Evolutionary conservation across 1,139 yeast genomes (phyloP).

Genomic region (Scheffersomyces titani): DNA sequence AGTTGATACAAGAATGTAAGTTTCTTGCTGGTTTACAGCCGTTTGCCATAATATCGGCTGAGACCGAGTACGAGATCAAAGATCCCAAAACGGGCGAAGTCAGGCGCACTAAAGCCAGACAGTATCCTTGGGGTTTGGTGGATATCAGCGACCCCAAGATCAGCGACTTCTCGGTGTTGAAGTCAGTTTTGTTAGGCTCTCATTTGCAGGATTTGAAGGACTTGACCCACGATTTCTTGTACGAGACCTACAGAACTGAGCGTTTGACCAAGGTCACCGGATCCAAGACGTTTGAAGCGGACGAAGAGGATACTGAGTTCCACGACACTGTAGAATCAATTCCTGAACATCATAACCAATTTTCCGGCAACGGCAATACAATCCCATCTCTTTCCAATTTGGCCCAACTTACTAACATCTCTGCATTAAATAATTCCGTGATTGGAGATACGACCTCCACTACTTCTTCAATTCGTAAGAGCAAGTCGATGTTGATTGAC

Average conservation of each 20-base stretch:
- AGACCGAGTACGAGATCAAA: conserved; percentile 46
- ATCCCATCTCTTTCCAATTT: conserved; percentile 66
- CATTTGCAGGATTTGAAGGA: conserved; percentile 93
- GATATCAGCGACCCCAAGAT: conserved; percentile 80
- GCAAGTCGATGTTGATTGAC: conserved; percentile 40
- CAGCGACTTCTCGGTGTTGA: conserved; percentile 81
- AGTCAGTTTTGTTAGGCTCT: conserved; percentile 84
- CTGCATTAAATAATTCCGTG: conserved; percentile 7
- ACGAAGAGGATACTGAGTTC: conserved; percentile 28
- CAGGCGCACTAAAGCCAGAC: conserved; percentile 69
- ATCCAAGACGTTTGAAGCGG: conserved; percentile 21
- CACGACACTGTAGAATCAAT: conserved; percentile 33
- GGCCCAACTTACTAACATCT: conserved; percentile 52
- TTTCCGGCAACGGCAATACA: conserved; percentile 15
- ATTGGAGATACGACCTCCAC: conserved; percentile 5
- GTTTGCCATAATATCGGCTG: conserved; percentile 84
- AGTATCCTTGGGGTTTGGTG: conserved; percentile 93
- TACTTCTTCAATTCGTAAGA: conserved; percentile 22
- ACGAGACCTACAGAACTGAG: conserved; percentile 92
- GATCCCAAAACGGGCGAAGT: conserved; percentile 58
- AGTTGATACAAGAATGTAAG: conserved; percentile 78
- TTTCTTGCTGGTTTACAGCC: conserved; percentile 78
- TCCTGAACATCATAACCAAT: conserved; percentile 8
- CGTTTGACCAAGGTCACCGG: conserved; percentile 63
- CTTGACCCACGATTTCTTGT: conserved; percentile 85